Evolutionary conservation across 2,329 filamentous ascomycete genomes (phyloP).

Genomic region (Colletotrichum simmondsii): DNA sequence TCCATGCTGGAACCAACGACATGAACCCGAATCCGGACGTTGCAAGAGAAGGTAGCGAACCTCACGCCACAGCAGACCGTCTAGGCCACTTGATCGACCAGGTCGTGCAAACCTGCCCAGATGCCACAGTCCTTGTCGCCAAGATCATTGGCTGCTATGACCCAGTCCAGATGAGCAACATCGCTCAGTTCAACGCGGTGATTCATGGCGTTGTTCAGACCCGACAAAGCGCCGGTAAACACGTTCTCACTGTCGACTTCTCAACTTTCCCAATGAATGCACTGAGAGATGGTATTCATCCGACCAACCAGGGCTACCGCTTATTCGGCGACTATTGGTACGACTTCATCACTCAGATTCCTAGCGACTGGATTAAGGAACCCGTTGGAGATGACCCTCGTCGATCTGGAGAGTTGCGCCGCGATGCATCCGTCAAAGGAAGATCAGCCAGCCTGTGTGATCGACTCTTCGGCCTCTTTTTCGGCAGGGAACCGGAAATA

Average conservation of each 20-base stretch:
- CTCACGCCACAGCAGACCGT: constrained; percentile 39
- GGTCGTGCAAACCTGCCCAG: constrained; percentile 42
- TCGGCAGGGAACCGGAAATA: background rate
- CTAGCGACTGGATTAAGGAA: constrained; percentile 44
- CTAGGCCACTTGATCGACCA: constrained; percentile 47
- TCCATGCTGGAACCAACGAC: constrained; percentile 52
- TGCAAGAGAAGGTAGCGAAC: constrained; percentile 46
- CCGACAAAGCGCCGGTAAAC: constrained; percentile 39
- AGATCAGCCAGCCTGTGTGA: background rate
- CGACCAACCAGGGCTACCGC: constrained; percentile 46
- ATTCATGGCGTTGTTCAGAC: constrained; percentile 43
- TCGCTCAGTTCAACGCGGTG: constrained; percentile 41
- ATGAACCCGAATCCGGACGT: constrained; percentile 43
- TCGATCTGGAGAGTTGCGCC: background rate
- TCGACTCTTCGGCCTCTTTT: background rate
- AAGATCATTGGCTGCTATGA: constrained; percentile 46
- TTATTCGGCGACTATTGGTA: constrained; percentile 51
- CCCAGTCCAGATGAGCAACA: constrained; percentile 38
- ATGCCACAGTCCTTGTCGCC: constrained; percentile 47
- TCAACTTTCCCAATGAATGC: constrained; percentile 39
- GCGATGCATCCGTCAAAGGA: background rate
- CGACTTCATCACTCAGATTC: constrained; percentile 47
- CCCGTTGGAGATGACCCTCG: constrained; percentile 39
- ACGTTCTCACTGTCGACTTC: constrained; percentile 47
- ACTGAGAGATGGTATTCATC: constrained; percentile 43